phyloP scores from a whole-genome alignment of 768 basidiomycete species.

The Flagelloscypha sp. region DNA sequence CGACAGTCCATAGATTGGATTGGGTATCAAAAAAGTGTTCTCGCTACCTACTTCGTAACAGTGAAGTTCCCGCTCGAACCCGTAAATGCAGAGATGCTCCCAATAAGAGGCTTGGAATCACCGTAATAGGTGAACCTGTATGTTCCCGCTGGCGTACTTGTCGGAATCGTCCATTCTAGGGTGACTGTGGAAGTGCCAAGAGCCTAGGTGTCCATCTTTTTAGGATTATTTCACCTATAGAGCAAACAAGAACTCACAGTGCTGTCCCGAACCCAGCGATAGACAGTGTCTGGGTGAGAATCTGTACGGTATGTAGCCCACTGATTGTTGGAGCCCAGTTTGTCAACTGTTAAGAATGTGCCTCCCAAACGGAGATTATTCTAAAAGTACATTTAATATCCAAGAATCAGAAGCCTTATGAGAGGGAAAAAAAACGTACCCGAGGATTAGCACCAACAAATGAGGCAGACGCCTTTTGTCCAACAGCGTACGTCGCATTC shows the following conservation, averaged over 20 bases:
- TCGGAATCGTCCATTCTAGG: too few species aligned
- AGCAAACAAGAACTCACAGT: conserved; percentile 27
- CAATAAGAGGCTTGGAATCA: conserved; percentile 64
- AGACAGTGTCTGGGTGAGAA: conserved; percentile 71
- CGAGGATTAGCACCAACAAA: conserved; percentile 77
- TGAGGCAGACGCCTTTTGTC: conserved; percentile 49
- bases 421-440: conserved; percentile 29
- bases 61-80: conserved; percentile 58
- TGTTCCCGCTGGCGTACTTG: conserved; percentile 61
- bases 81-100: conserved; percentile 54
- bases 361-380: conserved; percentile 71
- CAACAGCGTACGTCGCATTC: conserved; percentile 37
- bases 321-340: conserved; percentile 30
- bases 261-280: conserved; percentile 53
- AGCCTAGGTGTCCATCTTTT: conserved; percentile 25
- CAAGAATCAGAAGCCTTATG: background rate
- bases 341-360: conserved; percentile 66
- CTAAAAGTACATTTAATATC: too few species aligned
- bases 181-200: conserved; percentile 57
- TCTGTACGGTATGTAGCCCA: conserved; percentile 62
- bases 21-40: too few species aligned
- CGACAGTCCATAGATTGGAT: too few species aligned
- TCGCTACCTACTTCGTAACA: too few species aligned
- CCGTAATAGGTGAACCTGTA: conserved; percentile 70
- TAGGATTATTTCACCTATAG: conserved; percentile 1